Evolutionary conservation across 768 basidiomycete genomes (phyloP), one percentile per base, ranked within the genome.

Genomic region (Tylopilus rubrobrunneus): DNA sequence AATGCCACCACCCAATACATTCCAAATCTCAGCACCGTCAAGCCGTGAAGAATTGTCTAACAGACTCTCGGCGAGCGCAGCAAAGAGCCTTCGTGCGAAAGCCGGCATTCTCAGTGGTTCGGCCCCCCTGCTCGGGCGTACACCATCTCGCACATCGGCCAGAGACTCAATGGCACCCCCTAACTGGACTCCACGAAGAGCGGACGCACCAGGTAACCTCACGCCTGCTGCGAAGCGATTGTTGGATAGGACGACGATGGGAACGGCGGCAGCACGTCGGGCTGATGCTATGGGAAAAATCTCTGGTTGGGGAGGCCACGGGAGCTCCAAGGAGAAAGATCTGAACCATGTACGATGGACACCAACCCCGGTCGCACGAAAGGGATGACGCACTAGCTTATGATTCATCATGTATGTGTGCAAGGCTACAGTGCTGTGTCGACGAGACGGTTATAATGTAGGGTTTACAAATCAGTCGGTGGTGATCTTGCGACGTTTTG

Each of bases 221-320:
- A 95, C 93, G 0, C 93, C 93, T n/a, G 94, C 94, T 27, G 94
- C 84, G 25, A 81, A 77, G 65, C 75, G 85, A 56, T 65, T 97
- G 42, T 71, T 97, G 57, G 83, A 93, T 60, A 75, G 87, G 61
- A 85, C 83, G 7, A 83, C 87, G 0, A 74, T 83, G 74, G 80
- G 85, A 19, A 82, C 81, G 9, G 81, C 82, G 11, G 85, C 82
- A 12, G 62, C 76, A 25, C 77, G 82, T 60, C 77, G 89, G 53
- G 80, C 82, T 12, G 88, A 87, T n/a, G 83, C 77, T 9, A 86
- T 86, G 83, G 81, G 78, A 36, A 75, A 71, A 53, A 66, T 71
- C 19, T 75, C 82, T 5, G 73, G 78, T 5, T 88, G 88, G 87
- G 80, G 81, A 52, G 71, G 73, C 25, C 61, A 63, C 15, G 57